These are phyloP conservation scores for Erigeron canadensis DNA, from an alignment of 129 eudicot species.

Conservation along the genomic window DNA sequence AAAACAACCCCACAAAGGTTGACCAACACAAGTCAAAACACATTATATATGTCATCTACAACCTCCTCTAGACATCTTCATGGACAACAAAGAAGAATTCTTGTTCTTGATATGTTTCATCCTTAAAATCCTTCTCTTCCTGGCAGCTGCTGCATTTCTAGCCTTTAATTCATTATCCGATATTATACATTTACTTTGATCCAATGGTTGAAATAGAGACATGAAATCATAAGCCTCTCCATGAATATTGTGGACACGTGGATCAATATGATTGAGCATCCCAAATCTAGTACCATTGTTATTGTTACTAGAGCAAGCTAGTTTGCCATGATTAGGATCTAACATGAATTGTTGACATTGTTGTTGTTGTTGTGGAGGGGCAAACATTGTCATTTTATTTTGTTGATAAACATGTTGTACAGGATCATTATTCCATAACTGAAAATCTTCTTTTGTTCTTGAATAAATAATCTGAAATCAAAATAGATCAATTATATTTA, in stretches of 20 bases:
- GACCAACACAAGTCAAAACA: constrained; percentile 29
- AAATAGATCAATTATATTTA: neutral
- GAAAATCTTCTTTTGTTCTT: constrained; percentile 13
- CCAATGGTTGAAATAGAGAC: constrained; percentile 42
- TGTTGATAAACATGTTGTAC: constrained; percentile 26
- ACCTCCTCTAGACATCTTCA: constrained; percentile 22
- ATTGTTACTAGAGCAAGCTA: constrained; percentile 26
- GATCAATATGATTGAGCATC: constrained; percentile 32
- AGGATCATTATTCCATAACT: constrained; percentile 28
- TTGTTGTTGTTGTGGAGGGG: constrained; percentile 23
- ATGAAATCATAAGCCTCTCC: constrained; percentile 38
- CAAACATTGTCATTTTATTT: constrained; percentile 26
- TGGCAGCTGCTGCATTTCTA: constrained; percentile 43
- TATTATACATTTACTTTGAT: constrained; percentile 20
- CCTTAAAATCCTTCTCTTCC: constrained; percentile 43
- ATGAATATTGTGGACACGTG: constrained; percentile 35
- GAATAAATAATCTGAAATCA: constrained; percentile 30
- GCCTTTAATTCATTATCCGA: constrained; percentile 32
- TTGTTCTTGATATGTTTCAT: constrained; percentile 41
- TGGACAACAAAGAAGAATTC: neutral
- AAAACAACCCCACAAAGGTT: constrained; percentile 19
- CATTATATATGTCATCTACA: constrained; percentile 25
- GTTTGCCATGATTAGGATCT: constrained; percentile 27
- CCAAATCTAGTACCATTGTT: constrained; percentile 31
- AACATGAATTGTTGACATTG: constrained; percentile 25